Percentiles rank a stretch among this genome's conserved stretches.
Evolutionary conservation across 306 rosid species (phyloP).

Genomic region (Inga laurina): DNA sequence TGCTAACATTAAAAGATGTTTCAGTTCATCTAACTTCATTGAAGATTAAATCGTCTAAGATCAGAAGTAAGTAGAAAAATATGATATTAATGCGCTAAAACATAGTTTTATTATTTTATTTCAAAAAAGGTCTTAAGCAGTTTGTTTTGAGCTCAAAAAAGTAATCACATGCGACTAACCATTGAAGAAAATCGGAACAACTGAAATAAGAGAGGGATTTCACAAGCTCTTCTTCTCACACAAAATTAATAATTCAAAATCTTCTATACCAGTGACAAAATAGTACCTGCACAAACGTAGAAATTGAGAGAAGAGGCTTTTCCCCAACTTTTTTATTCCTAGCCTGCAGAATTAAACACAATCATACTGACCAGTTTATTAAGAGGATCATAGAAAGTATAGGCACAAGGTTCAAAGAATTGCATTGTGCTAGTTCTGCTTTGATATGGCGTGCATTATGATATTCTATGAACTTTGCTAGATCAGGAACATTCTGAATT

Average conservation of each 20-base stretch:
- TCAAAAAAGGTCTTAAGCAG: background rate
- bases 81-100: background rate
- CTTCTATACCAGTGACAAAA: background rate
- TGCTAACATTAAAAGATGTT: background rate
- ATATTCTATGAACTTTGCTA: background rate
- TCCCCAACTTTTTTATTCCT: slow-evolving; percentile 96
- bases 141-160: slow-evolving; percentile 8
- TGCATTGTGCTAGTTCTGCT: background rate
- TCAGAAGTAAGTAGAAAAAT: background rate
- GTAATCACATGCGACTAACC: slow-evolving; percentile 31
- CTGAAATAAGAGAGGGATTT: slow-evolving; percentile 5
- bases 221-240: slow-evolving; percentile 7
- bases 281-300: slow-evolving; percentile 81
- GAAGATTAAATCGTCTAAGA: slow-evolving; percentile 1
- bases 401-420: slow-evolving; percentile 6
- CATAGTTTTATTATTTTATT: slow-evolving; percentile 6
- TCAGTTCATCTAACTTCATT: background rate
- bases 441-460: background rate
- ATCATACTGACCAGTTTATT: slow-evolving; percentile 27
- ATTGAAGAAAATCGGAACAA: background rate
- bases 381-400: background rate
- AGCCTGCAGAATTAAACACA: slow-evolving; percentile 73
- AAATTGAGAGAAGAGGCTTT: slow-evolving; percentile 93
- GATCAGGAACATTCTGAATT: slow-evolving; percentile 21
- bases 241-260: slow-evolving; percentile 26